phyloP scores from a whole-genome alignment of 352 stramenopile species.

The Thraustochytrium striatum region DNA sequence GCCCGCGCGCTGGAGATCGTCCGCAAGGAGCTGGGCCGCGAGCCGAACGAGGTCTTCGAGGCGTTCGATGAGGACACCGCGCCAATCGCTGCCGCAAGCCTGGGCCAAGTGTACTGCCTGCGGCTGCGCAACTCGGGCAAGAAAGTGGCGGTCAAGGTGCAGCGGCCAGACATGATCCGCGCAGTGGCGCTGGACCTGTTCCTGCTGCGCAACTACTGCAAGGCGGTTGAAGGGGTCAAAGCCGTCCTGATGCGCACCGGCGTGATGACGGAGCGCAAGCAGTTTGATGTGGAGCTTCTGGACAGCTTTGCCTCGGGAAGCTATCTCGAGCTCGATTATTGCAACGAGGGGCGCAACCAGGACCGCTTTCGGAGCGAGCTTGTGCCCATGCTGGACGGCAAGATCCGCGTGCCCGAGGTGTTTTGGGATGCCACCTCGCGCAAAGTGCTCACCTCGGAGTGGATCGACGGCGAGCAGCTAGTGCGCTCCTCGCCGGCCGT shows the following conservation, averaged over 20 bases:
- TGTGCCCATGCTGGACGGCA: conserved; percentile 62
- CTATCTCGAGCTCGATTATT: conserved; percentile 78
- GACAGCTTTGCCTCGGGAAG: conserved; percentile 75
- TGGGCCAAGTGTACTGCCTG: conserved; percentile 77
- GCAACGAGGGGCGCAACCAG: conserved; percentile 71
- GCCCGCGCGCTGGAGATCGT: conserved; percentile 69
- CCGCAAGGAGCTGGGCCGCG: conserved; percentile 65
- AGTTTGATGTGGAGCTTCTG: conserved; percentile 65
- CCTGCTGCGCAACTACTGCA: conserved; percentile 64
- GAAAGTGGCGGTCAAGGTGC: conserved; percentile 76
- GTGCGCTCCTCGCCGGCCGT: conserved; percentile 65
- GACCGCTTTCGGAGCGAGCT: conserved; percentile 68
- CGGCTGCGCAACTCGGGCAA: conserved; percentile 61
- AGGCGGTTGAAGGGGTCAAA: conserved; percentile 61
- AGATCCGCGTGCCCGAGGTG: conserved; percentile 68
- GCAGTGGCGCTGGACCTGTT: conserved; percentile 78
- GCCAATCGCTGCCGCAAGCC: conserved; percentile 68
- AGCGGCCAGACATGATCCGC: conserved; percentile 68
- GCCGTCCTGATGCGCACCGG: conserved; percentile 50
- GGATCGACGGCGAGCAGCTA: conserved; percentile 64
- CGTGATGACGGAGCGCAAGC: conserved; percentile 60
- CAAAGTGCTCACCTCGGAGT: conserved; percentile 70
- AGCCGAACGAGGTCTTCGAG: conserved; percentile 66
- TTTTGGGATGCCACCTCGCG: conserved; percentile 69
- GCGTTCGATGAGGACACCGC: conserved; percentile 64